Base-by-base conservation (phyloP, 164 flowering plant genomes). In the Buxus sempervirens region DNA sequence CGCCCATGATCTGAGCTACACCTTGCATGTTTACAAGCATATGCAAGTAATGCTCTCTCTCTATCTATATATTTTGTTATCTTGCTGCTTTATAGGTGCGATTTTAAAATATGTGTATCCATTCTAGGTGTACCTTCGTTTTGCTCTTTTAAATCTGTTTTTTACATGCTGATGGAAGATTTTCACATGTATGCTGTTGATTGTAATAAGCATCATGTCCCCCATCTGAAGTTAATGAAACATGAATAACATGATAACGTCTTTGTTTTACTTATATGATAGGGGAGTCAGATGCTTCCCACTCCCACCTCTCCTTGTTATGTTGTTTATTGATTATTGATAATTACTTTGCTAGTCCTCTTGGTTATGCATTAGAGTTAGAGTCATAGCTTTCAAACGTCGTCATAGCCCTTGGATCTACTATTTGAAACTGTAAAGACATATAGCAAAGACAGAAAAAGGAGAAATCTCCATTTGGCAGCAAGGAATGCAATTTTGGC, bases 1-100 rank as follows among this genome's bases (percentile, higher is more conserved):
- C 78, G 84, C 96, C 67, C 80, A 82, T 77, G 96, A 93, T 72
- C 75, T 90, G 83, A 74, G 75, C 75, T 90, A 84, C 76, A 83
- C 81, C 38, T 69, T 86, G 75, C 63, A 77, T 36, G 72, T 88
- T 64, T 88, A 86, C 91, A 84, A 81, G 79, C 70, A 88, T 63
- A 90, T 93, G 95, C 88, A 88, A 77, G 98, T 90, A 90, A 80
- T 63, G 69, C 65, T 71, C 72, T 78, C 74, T 77, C 72, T 63
- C 63, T 63, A 73, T 66, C 64, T 77, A 64, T 68, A 32, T 32
- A 3, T 72, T 63, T 54, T 54, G 58, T 71, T 51, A 58, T 66
- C 58, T 57, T 45, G 20, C 24, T 67, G 20, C 65, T 65, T 57
- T 62, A 28, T 73, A 63, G 71, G 49, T 57, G 64, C n/a, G 68